Evolutionary conservation across 305 asterid species (phyloP).

Genomic region (Ajuga reptans): DNA sequence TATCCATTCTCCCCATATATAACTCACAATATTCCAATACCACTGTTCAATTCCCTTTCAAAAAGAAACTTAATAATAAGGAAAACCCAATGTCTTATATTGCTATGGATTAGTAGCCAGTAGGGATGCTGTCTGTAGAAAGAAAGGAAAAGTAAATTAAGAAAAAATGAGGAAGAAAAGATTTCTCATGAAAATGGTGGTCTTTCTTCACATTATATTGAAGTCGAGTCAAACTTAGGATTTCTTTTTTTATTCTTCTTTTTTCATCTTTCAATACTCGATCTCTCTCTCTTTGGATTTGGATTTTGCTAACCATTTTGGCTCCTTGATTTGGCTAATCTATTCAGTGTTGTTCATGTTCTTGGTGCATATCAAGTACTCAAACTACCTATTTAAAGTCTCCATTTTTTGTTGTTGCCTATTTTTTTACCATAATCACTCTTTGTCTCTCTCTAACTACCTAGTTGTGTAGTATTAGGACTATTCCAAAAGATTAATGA

Average conservation of each 20-base stretch:
- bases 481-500: too few relatives aligned
- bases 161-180: not conserved
- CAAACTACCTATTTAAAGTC: not conserved
- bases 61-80: too few relatives aligned
- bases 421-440: not conserved
- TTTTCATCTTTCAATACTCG: not conserved
- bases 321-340: constrained; percentile 81
- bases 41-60: not conserved
- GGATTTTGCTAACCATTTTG: constrained; percentile 79
- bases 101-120: too few relatives aligned
- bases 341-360: constrained; percentile 62
- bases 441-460: not conserved
- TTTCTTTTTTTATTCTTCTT: constrained; percentile 37
- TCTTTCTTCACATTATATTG: constrained; percentile 24
- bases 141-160: not conserved
- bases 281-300: constrained; percentile 35
- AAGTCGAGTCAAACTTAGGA: constrained; percentile 70
- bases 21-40: not conserved
- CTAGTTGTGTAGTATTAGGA: too few relatives aligned
- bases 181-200: constrained; percentile 6
- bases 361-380: constrained; percentile 83
- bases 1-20: not conserved
- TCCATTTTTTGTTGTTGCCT: not conserved
- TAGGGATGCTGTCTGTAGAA: too few relatives aligned
- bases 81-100: too few relatives aligned